These are phyloP conservation scores for Petunia hybrid DNA, from an alignment of 305 asterid genomes.

Conservation along the genomic window DNA sequence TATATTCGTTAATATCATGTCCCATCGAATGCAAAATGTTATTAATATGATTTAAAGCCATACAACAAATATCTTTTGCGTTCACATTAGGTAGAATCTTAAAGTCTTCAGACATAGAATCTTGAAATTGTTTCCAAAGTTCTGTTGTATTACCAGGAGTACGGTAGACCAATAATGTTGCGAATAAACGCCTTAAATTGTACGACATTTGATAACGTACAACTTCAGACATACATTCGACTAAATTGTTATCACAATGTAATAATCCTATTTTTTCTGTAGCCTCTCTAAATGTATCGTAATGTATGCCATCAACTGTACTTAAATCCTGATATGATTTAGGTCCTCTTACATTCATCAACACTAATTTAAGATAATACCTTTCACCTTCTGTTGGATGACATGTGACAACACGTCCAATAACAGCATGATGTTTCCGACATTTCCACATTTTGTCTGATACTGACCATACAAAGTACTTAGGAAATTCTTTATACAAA, in stretches of 20 bases:
- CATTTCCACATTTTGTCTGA: not conserved
- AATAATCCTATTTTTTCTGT: constrained; percentile 14
- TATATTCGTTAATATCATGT: not conserved
- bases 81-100: not conserved
- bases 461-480: not conserved
- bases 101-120: not conserved
- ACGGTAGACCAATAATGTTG: not conserved
- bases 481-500: not conserved
- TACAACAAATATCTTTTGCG: no score
- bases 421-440: not conserved
- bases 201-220: constrained; percentile 21
- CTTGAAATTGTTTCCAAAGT: constrained; percentile 10
- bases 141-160: constrained; percentile 1
- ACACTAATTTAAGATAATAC: constrained; percentile 10
- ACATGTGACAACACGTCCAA: not conserved
- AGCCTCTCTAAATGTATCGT: not conserved
- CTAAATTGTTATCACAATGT: not conserved
- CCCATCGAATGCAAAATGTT: not conserved
- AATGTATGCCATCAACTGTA: not conserved
- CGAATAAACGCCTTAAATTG: not conserved
- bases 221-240: not conserved
- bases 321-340: constrained; percentile 29
- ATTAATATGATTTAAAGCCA: not conserved
- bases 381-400: not conserved
- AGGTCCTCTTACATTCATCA: constrained; percentile 23